Conservation (phyloP, 192 early-diverging fungal genomes). For the Umbelopsis vinacea region DNA sequence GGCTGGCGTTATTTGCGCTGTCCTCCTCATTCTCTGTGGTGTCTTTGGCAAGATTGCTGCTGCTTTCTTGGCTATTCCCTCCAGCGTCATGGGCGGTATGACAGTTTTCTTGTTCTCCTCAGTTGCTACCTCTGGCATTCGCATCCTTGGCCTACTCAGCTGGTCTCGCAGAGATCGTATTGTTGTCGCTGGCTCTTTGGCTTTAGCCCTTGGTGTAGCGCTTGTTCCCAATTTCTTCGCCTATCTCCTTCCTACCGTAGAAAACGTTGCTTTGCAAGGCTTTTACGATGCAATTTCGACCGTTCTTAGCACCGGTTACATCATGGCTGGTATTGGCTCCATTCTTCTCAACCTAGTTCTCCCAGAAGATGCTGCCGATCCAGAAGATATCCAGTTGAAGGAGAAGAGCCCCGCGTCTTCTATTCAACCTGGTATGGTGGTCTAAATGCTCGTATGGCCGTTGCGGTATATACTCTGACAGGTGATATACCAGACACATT, state of each 20-base stretch:
- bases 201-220: constrained; percentile 52
- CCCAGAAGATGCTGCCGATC: constrained; percentile 29
- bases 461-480: background rate
- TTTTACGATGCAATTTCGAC: constrained; percentile 48
- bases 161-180: constrained; percentile 61
- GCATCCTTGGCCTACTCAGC: constrained; percentile 54
- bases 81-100: constrained; percentile 58
- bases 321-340: constrained; percentile 46
- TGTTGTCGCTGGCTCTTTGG: constrained; percentile 49
- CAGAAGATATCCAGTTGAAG: background rate
- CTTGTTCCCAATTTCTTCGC: constrained; percentile 43
- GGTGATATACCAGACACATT: constrained; percentile 24
- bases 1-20: constrained; percentile 56
- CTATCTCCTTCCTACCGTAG: constrained; percentile 27
- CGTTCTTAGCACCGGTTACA: constrained; percentile 47
- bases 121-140: constrained; percentile 57
- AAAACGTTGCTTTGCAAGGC: constrained; percentile 37
- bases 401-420: background rate
- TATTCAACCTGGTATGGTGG: constrained; percentile 10
- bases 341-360: constrained; percentile 47
- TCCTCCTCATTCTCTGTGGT: constrained; percentile 53
- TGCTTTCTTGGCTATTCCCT: constrained; percentile 50
- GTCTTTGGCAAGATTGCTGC: constrained; percentile 57
- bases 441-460: background rate
- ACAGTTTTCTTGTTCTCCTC: constrained; percentile 57